Evolutionary conservation across 1,139 yeast genomes (phyloP), one percentile per base, ranked within the genome.

Genomic region (Blastobotrys persicus): DNA sequence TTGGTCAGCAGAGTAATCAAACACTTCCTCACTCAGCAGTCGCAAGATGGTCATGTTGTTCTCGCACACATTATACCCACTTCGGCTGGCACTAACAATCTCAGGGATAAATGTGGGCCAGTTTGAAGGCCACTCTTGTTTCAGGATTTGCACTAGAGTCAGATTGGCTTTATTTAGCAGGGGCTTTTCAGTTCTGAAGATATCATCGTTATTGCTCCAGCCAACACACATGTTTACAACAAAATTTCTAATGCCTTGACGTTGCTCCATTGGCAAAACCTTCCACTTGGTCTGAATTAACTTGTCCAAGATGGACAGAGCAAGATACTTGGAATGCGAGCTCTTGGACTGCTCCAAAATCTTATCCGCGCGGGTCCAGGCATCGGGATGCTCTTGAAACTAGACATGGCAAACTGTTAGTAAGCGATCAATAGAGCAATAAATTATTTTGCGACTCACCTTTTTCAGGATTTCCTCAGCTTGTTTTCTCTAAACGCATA

Each of bases 71-170:
- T 89, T 91, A 68, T 86, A 81, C 39, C 95, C 85, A 16, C 94
- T 81, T 55, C 88, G 80, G 47, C 95, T 85, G 57, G 95, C 84
- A 55, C 78, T 78, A 41, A 92, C 94, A 55, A 92, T 80, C 66
- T 94, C 98, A 12, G 98, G 96, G 48, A 92, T 85, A 63, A 94
- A 92, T 60, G 86, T 88, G 18, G 98, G 98, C 99, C 99, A 92
- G 65, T 89, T 87, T 59, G 84, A 89, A 37, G 99, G 99, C 99
- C 99, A 92, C 66, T 92, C 99, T 70, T 94, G 98, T 66, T 92
- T 92, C 63, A 92, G 79, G 47, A 92, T 84, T 63, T 92, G 95
- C 35, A 92, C 98, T 63, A 92, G 75, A 5, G 98, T 92, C 65
- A 92, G 77, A 70, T 92, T 96, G 60, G 92, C 91, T 68, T 94